Evolutionary conservation across 2,329 filamentous ascomycete species (phyloP).

Genomic region (Apiospora malaysiana): DNA sequence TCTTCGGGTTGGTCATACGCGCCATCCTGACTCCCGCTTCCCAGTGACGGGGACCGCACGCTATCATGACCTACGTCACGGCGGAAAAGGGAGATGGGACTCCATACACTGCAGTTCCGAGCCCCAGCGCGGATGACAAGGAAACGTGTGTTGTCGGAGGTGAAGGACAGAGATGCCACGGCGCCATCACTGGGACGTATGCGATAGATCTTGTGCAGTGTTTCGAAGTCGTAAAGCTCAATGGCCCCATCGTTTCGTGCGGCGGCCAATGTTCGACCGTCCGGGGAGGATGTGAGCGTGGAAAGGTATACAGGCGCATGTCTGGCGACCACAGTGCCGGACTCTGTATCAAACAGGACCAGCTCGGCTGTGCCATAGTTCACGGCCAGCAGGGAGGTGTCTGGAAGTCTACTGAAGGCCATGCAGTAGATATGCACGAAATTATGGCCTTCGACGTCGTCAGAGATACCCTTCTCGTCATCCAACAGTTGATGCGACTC

Average conservation of each 20-base stretch:
- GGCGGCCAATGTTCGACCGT: conserved; percentile 13
- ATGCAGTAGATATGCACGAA: not conserved
- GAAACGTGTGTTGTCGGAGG: conserved; percentile 19
- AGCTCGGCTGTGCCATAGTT: conserved; percentile 22
- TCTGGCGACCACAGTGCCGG: conserved; percentile 12
- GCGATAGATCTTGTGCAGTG: conserved; percentile 22
- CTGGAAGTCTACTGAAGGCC: conserved; percentile 20
- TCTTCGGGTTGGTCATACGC: not conserved
- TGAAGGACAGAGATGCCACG: conserved; percentile 13
- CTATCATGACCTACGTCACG: conserved; percentile 22
- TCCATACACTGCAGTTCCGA: conserved; percentile 21
- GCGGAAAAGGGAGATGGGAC: conserved; percentile 21
- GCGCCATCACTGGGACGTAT: conserved; percentile 20
- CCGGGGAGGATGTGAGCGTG: conserved; percentile 17
- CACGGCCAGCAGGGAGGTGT: conserved; percentile 20
- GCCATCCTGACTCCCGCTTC: conserved; percentile 11
- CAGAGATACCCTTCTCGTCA: not conserved
- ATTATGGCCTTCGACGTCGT: not conserved
- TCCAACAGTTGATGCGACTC: conserved; percentile 12
- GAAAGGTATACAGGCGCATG: not conserved
- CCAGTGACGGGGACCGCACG: conserved; percentile 20
- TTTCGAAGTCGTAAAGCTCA: conserved; percentile 25
- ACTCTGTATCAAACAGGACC: conserved; percentile 23
- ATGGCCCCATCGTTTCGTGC: conserved; percentile 20
- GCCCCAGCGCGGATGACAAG: conserved; percentile 21